Base-by-base conservation (phyloP, 306 rosid species). In the Rosa multiflora region DNA sequence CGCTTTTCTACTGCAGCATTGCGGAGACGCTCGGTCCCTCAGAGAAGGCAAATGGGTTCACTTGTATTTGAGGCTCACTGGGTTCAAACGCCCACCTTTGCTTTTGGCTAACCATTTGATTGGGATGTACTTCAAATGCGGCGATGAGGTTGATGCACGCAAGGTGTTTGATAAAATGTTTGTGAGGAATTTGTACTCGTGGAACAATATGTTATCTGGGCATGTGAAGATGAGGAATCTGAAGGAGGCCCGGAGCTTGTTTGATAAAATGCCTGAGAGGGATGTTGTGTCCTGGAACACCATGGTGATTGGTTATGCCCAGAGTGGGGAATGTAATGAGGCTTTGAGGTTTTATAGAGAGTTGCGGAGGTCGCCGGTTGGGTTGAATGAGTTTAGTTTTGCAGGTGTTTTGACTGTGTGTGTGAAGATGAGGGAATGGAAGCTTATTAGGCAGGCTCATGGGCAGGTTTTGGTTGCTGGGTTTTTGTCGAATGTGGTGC, bases 131-230 rank as follows among this genome's bases (percentile, higher is more conserved):
- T 85, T 84, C 9, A 58, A 85, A 52, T 91, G 97, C 56, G 96
- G 91, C 1, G 86, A 83, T 67, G 85, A 83, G 10, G 75, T 76
- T 15, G 81, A 76, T 10, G 98, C 96, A 59, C 88, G 92, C 74
- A 83, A 88, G 86, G 89, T 94, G 94, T 94, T 91, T 29, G 90
- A 88, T 74, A 90, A 85, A 90, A 94, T 91, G 96, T 79, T 83
- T 79, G 87, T 51, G 14, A 88, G 88, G 77, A 94, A 94, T 84
- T 79, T 94, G 86, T 90, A 88, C 79, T 86, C 96, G 15, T 91
- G 97, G 98, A 94, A 94, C 78, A 82, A 87, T 81, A 83, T 94
- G 96, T 86, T 94, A 58, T 86, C 98, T 83, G 97, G 98, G 53
- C 88, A 87, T 86, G 93, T 80, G 79, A 94, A 89, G 68, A 61